phyloP scores from a whole-genome alignment of 2,329 filamentous ascomycete genomes.

The Penicillium glabrum region DNA sequence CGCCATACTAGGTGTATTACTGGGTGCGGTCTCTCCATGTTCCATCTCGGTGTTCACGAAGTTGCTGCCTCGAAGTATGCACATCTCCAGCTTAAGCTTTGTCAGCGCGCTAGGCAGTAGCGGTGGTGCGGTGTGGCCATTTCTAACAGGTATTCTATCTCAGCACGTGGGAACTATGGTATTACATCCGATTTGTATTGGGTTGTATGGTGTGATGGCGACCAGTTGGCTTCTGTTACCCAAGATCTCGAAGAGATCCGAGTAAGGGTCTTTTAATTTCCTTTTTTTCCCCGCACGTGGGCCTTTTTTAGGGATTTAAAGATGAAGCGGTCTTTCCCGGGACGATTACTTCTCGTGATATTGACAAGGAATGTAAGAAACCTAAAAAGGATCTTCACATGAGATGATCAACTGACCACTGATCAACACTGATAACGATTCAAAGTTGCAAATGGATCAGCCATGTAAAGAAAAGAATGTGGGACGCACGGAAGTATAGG shows the following conservation, averaged over 20 bases:
- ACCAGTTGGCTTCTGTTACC: conserved; percentile 54
- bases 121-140: conserved; percentile 45
- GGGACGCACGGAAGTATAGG: background rate
- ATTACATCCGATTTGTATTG: conserved; percentile 57
- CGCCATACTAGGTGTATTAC: conserved; percentile 67
- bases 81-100: conserved; percentile 41
- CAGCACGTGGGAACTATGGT: conserved; percentile 50
- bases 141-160: conserved; percentile 50
- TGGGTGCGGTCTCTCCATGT: conserved; percentile 80
- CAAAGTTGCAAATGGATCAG: background rate
- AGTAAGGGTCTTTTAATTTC: conserved; percentile 29
- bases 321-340: background rate
- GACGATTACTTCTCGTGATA: background rate
- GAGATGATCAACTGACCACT: background rate
- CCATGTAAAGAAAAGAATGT: background rate
- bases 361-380: background rate
- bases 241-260: conserved; percentile 49
- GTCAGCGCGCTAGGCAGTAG: conserved; percentile 43
- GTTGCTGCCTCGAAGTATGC: conserved; percentile 44
- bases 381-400: background rate
- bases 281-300: background rate
- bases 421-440: background rate
- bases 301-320: background rate
- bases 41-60: conserved; percentile 61
- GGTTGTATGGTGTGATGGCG: conserved; percentile 55